A percentile compares a stretch with the other conserved stretches of the same genome.
These are phyloP conservation scores for Aspergillus coremiiformis DNA, from an alignment of 495 filamentous ascomycete genomes.

Conservation along the genomic window DNA sequence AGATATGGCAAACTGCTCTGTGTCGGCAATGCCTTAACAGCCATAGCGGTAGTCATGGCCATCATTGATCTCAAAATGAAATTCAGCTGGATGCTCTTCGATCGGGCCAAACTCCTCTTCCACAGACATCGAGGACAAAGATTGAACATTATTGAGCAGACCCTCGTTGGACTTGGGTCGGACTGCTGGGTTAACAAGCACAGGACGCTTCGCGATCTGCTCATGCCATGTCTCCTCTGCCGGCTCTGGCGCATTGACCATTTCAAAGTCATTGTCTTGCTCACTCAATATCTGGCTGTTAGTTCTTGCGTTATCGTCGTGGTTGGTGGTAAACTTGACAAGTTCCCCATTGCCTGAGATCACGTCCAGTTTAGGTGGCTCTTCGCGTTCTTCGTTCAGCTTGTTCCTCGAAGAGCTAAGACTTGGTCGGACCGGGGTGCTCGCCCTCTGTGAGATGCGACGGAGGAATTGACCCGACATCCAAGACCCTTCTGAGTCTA, in stretches of 20 bases:
- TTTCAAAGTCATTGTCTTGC: constrained; percentile 21
- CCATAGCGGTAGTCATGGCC: constrained; percentile 54
- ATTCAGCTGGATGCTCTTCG: constrained; percentile 29
- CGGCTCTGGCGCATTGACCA: constrained; percentile 12
- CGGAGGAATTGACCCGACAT: constrained; percentile 64
- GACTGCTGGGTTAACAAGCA: constrained; percentile 33
- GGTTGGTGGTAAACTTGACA: constrained; percentile 40
- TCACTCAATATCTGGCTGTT: constrained; percentile 38
- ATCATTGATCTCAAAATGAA: constrained; percentile 59
- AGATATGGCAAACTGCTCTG: not conserved
- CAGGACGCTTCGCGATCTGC: constrained; percentile 48
- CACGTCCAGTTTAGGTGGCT: constrained; percentile 24
- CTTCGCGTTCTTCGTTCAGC: constrained; percentile 20
- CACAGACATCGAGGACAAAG: constrained; percentile 36
- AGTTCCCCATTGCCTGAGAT: constrained; percentile 61
- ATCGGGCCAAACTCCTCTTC: constrained; percentile 37
- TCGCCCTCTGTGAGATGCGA: constrained; percentile 39
- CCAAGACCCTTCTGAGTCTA: constrained; percentile 91
- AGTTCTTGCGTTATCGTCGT: constrained; percentile 23
- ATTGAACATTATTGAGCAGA: constrained; percentile 53
- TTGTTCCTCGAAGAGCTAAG: constrained; percentile 33
- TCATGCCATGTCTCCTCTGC: constrained; percentile 42
- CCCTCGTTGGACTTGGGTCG: constrained; percentile 62
- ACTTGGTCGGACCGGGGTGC: constrained; percentile 41
- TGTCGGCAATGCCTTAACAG: not conserved